Evolutionary conservation across 2,329 filamentous ascomycete species (phyloP), one percentile per base, ranked within the genome.

Genomic region (Stachybotrys echinatus): DNA sequence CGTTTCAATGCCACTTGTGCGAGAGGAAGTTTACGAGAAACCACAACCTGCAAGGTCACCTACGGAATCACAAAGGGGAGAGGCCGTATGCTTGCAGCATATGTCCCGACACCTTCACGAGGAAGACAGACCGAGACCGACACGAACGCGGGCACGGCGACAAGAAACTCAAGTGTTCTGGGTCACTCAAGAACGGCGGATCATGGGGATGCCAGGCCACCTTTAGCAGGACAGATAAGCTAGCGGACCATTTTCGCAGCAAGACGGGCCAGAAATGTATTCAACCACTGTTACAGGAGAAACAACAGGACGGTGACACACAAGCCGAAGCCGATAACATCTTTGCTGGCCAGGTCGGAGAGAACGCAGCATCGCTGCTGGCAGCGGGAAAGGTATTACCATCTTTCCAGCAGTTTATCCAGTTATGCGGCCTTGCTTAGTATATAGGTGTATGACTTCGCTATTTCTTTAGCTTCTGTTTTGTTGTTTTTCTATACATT

Each of bases 131-230:
- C 23, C 31, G 44, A 10, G 27, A 27, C 44, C 17, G 44, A 12
- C 44, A 46, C 44, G 17, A 46, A 40, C 23, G 23, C 27, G 18
- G 44, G 17, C 44, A 46, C 27, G 44, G 44, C 4, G 44, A 46
- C n/a, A 46, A 37, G 44, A 34, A 19, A 18, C 31, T 37, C 23
- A 46, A 34, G 3, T 46, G 44, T 23, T 20, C 23, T 2, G 44
- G 44, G 20, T 12, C 14, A 4, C 20, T 46, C 14, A 37, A 46
- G 19, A 7, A 46, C 31, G 44, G 27, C 2, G 18, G 27, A 6
- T 34, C 23, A 5, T 46, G 44, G 44, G 44, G 44, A 14, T 46
- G 44, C 19, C 22, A 27, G 18, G 44, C 12, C n/a, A 23, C 44
- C 6, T 46, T 46, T 37, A n/a, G 44, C 12, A 23, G 44, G 14